phyloP scores from a whole-genome alignment of 2,329 filamentous ascomycete genomes.

The Thyridium curvatum region DNA sequence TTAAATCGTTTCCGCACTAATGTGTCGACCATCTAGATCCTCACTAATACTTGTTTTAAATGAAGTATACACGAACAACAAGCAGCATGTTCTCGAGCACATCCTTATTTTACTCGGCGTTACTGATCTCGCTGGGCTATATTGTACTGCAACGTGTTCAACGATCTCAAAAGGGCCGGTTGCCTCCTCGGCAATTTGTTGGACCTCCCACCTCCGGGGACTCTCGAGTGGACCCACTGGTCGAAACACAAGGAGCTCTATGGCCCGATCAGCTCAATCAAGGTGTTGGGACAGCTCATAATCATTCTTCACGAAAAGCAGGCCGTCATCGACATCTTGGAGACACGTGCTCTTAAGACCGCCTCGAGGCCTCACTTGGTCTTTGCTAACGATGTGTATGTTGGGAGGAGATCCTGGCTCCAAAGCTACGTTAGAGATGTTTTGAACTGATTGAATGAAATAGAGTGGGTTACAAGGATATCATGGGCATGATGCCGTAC shows the following conservation, averaged over 20 bases:
- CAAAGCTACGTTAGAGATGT: neutral
- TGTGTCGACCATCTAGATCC: too few species aligned
- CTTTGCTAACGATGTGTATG: conserved; percentile 5
- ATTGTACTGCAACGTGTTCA: too few species aligned
- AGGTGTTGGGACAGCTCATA: conserved; percentile 29
- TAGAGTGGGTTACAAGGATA: neutral
- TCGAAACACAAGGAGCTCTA: conserved; percentile 29
- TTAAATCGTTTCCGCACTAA: too few species aligned
- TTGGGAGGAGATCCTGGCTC: neutral
- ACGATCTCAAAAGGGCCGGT: too few species aligned
- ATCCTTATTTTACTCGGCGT: too few species aligned
- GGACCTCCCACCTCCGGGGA: conserved; percentile 34
- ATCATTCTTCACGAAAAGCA: conserved; percentile 28
- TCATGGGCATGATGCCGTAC: neutral
- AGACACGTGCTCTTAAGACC: neutral
- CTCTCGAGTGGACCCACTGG: conserved; percentile 32
- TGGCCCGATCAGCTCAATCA: conserved; percentile 31
- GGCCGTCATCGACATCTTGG: neutral
- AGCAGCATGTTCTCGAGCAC: too few species aligned
- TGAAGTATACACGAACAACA: too few species aligned
- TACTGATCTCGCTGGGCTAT: too few species aligned
- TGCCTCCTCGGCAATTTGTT: conserved; percentile 43
- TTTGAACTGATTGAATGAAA: too few species aligned
- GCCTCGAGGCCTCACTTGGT: conserved; percentile 1
- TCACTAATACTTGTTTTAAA: too few species aligned